Base-by-base conservation (phyloP, 2,329 filamentous ascomycete species). In the Fusarium pseudoanthophilum region DNA sequence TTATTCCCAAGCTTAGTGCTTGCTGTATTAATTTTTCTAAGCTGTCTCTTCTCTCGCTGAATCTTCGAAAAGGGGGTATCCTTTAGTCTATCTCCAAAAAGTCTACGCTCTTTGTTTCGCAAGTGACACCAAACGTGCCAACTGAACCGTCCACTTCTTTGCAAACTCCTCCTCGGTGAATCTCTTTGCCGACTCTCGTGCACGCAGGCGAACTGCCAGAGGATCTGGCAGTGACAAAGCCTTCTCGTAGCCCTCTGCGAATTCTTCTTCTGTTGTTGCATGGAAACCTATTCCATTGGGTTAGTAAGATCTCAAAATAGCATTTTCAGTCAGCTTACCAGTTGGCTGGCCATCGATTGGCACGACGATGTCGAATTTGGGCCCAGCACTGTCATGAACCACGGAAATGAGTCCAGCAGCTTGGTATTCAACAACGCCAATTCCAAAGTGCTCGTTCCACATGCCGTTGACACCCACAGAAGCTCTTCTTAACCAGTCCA, bases 361-460 rank as follows among this genome's bases (percentile, higher is more conserved):
- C 15, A 94, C 89, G 21, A 98, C 95, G 75, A 99, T 99, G 80
- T 99, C 96, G 71, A 94, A 83, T 83, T 96, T 97, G 4, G 96
- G 96, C 0, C 96, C 96, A 14, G 95, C 96, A 57, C 93, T 96
- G 82, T 98, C 87, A 78, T 99, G 96, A 14, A 98, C 96, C 0
- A 99, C 95, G 10, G 92, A 91, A 64, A 99, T 95, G 65, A 99
- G 85, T 2, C 96, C 96, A 0, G 96, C 96, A 8, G 96, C 96
- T 80, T 98, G 95, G 80, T 98, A 99, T 85, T 99, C 96, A 45
- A 99, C 96, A 21, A 98, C 95, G 3, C 96, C 96, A 67, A 99
- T 99, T 28, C 96, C 96, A 80, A 99, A 99, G 82, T 99, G 96
- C 84, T 99, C 96, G 81, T 98, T 98, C 95, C 96, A 99, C 96